Evolutionary conservation across 441 rosid genomes (phyloP), one percentile per base, ranked within the genome.

Genomic region (Theobroma grandiflorum): DNA sequence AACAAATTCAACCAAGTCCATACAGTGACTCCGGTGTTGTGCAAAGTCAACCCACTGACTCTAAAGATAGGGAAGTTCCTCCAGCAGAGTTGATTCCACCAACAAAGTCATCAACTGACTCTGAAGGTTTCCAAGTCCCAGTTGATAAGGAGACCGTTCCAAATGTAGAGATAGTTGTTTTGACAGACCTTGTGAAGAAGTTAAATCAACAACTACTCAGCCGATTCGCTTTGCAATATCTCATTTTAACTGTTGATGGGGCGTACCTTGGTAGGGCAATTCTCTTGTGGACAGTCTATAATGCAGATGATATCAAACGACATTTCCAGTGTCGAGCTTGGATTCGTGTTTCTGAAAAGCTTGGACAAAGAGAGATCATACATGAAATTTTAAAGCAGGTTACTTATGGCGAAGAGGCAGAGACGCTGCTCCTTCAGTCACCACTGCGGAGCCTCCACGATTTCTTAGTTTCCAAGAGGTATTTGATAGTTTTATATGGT

Each of bases 291-390:
- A 31, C 69, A 15, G 55, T 61, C 58, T 75, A 75, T 11, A 42
- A 3, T 75, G 66, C 78, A 43, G 78, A 61, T 15, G 33, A 14
- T 6, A 9, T 61, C 40, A 75, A 61, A 43, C 33, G n/a, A 31
- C 40, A 43, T 58, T 75, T 75, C 45, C 58, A 61, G 6, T 75
- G 68, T 45, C 78, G 69, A 26, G 78, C 78, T 61, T 75, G 78
- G 78, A 12, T 75, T 61, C 55, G 31, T 75, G 63, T 74, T 62
- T 75, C 68, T 43, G 69, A 75, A 43, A 26, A 61, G 42, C 2
- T 8, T 61, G 78, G 42, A 72, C 57, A 43, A 26, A 58, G 42
- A 72, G 63, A 72, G 18, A 18, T 53, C 45, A 35, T 58, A 35
- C 47, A 18, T n/a, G 47, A 1, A 47, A 72, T 72, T 52, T 49